Evolutionary conservation across 2,329 filamentous ascomycete genomes (phyloP), one percentile per base, ranked within the genome.

Genomic region (Nemania bipapillata): DNA sequence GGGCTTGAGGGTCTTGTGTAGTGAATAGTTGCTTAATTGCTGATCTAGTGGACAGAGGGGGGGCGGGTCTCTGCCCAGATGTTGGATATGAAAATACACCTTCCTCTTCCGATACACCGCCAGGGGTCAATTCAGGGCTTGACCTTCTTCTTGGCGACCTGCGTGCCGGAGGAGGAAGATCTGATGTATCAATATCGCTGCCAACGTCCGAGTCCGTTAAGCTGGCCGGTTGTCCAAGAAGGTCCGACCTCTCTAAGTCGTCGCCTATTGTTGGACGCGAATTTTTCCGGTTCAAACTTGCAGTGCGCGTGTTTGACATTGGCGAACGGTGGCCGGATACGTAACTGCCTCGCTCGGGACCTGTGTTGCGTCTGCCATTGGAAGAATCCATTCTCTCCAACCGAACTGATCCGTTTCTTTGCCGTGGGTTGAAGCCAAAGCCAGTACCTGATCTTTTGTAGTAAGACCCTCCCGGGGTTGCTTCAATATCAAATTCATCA

Each of bases 401-500:
- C n/a, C 84, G 81, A 42, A 90, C 86, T 63, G 86, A 89, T 49
- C 88, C 87, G 74, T 90, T 87, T 69, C 84, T 80, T 40, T 81
- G 84, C 62, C 90, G 89, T 17, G 93, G 92, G 4, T 84, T 91
- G 77, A 93, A 93, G 24, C 94, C 94, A 63, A 97, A 89, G 15
- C 87, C 93, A 26, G 86, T 88, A 58, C 92, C 92, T 40, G 91
- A 88, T 72, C 93, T 91, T 78, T 97, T 96, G 74, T 91, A 90
- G 75, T 94, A 96, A 7, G 91, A 89, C 11, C 91, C 91, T 26
- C 87, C 86, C 20, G 87, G 87, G 59, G 92, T 89, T 12, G 85
- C 83, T 79, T 97, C 96, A 70, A 97, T 99, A 78, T 99, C 96
- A 76, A 99, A 99, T 80, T 99, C 96, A 77, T 99, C 96, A 77